phyloP scores from a whole-genome alignment of 148 eudicot genomes.

The Spergularia marina region DNA sequence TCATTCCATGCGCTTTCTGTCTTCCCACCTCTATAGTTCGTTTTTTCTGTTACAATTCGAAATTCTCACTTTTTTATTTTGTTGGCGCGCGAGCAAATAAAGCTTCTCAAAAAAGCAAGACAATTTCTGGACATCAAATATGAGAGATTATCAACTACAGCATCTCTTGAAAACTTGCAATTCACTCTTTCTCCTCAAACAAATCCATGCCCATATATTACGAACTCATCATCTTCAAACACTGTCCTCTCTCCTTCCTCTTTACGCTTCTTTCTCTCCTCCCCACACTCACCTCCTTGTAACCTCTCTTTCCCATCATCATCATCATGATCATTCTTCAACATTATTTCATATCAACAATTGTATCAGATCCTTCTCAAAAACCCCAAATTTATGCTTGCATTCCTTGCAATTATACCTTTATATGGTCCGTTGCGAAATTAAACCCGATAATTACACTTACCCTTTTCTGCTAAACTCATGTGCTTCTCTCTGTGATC shows the following conservation, averaged over 20 bases:
- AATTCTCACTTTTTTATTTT: too few relatives aligned
- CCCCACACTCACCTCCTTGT: slow-evolving; percentile 17
- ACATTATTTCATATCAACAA: slow-evolving; percentile 26
- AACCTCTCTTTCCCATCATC: slow-evolving; percentile 20
- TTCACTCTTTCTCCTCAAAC: slow-evolving; percentile 30
- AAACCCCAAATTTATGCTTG: slow-evolving; percentile 28
- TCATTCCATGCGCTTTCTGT: too few relatives aligned
- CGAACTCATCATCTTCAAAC: slow-evolving; percentile 11
- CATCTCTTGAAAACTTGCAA: slow-evolving; percentile 24
- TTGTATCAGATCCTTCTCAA: slow-evolving; percentile 27
- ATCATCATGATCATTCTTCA: not conserved
- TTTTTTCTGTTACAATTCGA: too few relatives aligned
- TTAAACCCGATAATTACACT: slow-evolving; percentile 40
- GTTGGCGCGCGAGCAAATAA: too few relatives aligned
- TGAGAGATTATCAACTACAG: slow-evolving; percentile 17
- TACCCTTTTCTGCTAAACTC: slow-evolving; percentile 38
- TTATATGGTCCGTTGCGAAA: slow-evolving; percentile 27
- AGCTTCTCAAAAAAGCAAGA: too few relatives aligned
- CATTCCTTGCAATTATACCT: slow-evolving; percentile 29
- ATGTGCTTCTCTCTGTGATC: slow-evolving; percentile 26
- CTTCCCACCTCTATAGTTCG: too few relatives aligned
- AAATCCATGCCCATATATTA: slow-evolving; percentile 34
- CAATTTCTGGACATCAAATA: not conserved
- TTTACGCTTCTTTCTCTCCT: slow-evolving; percentile 32
- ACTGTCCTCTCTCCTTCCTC: slow-evolving; percentile 22